Evolutionary conservation across 768 basidiomycete species (phyloP).

Genomic region (Scleroderma bovista): DNA sequence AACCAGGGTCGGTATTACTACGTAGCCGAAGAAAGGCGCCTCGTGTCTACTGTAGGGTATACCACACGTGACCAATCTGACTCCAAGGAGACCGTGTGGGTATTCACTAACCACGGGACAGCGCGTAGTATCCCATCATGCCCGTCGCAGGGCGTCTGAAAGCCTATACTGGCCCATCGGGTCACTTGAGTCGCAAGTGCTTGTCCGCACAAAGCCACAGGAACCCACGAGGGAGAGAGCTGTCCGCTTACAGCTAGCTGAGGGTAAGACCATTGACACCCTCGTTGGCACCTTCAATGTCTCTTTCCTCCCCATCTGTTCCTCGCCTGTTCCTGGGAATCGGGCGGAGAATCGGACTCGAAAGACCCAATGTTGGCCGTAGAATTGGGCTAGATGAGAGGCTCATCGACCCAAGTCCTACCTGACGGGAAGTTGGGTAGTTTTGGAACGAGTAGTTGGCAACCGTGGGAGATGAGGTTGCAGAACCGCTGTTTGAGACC

Average conservation of each 20-base stretch:
- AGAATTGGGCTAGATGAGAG: slow-evolving; percentile 73
- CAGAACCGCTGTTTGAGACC: slow-evolving; percentile 52
- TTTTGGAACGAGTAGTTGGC: slow-evolving; percentile 41
- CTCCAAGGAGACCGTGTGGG: no score
- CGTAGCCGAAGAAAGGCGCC: not conserved
- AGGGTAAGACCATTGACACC: slow-evolving; percentile 62
- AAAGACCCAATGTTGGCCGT: slow-evolving; percentile 61
- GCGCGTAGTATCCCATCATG: no score
- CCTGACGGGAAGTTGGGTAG: slow-evolving; percentile 32
- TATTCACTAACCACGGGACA: no score
- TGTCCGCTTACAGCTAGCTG: no score
- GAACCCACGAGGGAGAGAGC: not conserved
- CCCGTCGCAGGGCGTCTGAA: no score
- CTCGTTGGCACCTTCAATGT: slow-evolving; percentile 76
- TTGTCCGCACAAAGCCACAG: no score
- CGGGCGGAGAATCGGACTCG: slow-evolving; percentile 73
- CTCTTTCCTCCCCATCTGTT: slow-evolving; percentile 56
- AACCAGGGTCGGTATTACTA: not conserved
- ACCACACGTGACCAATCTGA: slow-evolving; percentile 1
- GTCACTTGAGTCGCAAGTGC: no score
- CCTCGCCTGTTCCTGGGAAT: slow-evolving; percentile 49
- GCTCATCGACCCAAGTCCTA: slow-evolving; percentile 40
- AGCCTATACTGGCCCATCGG: not conserved
- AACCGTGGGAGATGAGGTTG: slow-evolving; percentile 70
- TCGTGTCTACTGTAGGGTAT: not conserved